These are phyloP conservation scores for Leptodontidium sp. DNA, from an alignment of 2,329 filamentous ascomycete genomes.

Conservation along the genomic window DNA sequence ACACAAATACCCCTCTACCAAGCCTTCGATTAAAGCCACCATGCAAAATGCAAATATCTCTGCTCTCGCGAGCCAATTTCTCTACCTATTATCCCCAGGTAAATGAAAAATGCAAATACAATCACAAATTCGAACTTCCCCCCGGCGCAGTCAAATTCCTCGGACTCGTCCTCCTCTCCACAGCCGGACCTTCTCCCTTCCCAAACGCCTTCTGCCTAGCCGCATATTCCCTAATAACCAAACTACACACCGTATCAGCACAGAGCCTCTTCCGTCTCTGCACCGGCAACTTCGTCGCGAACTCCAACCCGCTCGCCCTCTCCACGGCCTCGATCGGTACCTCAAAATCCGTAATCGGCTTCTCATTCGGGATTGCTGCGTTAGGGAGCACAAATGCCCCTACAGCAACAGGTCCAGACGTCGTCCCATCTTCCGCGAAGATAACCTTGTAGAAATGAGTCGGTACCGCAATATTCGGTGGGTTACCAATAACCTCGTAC, in stretches of 20 bases:
- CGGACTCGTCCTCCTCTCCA: conserved; percentile 43
- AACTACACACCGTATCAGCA: conserved; percentile 82
- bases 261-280: conserved; percentile 82
- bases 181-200: conserved; percentile 38
- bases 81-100: not conserved
- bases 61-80: conserved; percentile 6
- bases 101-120: not conserved
- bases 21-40: conserved; percentile 19
- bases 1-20: conserved; percentile 28
- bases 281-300: conserved; percentile 79
- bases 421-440: conserved; percentile 84
- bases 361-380: conserved; percentile 84
- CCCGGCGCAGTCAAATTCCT: conserved; percentile 36
- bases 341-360: conserved; percentile 90
- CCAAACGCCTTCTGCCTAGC: conserved; percentile 66
- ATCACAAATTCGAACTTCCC: conserved; percentile 8
- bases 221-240: conserved; percentile 83
- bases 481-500: conserved; percentile 95
- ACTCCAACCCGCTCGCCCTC: conserved; percentile 90
- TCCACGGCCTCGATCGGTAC: conserved; percentile 93
- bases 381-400: conserved; percentile 97
- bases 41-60: conserved; percentile 18
- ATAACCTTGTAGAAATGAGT: conserved; percentile 99
- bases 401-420: conserved; percentile 79
- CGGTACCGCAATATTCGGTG: conserved; percentile 93